Evolutionary conservation across 2,329 filamentous ascomycete genomes (phyloP), one percentile per base, ranked within the genome.

Genomic region (Aspergillus fructus): DNA sequence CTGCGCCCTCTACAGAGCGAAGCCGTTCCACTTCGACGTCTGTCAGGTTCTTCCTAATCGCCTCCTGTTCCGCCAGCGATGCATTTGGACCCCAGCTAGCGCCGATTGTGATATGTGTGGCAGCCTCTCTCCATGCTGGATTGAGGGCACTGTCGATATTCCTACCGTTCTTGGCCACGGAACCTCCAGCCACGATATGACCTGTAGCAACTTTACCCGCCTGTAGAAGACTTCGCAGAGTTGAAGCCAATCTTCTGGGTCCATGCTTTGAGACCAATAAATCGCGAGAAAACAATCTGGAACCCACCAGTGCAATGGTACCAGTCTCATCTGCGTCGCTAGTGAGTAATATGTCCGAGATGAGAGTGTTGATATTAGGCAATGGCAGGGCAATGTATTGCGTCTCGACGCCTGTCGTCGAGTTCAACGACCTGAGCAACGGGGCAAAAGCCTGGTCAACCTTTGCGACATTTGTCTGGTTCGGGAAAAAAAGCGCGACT

Each of bases 161-260:
- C 30, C 50, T 11, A 17, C 24, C n/a, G 3, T n/a, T 52, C 9
- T 27, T 56, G 6, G 77, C 72, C 23, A 74, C 74, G 43, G 75
- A 67, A 3, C 70, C 71, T 9, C 73, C 74, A 4, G 70, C 71
- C 12, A 74, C 70, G 7, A 72, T 55, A 56, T 71, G 68, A 11
- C 72, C 69, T 2, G 60, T 59, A 33, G 73, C 59, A 2, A 59
- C 53, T 15, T 62, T 40, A 17, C 60, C 63, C 13, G 68, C 52
- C 54, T 57, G 59, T 34, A 19, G 45, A n/a, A 61, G 15, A 3
- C 33, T 58, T 30, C 59, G 63, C n/a, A 78, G 71, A 2, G 73
- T 71, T 55, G 76, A 66, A 65, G 71, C 74, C 49, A 80, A 68
- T 62, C 62, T 61, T 30, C 54, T 49, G 0, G 62, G 55, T 7